phyloP scores from a whole-genome alignment of 1,139 yeast species.

The Debaryomyces coudertii region DNA sequence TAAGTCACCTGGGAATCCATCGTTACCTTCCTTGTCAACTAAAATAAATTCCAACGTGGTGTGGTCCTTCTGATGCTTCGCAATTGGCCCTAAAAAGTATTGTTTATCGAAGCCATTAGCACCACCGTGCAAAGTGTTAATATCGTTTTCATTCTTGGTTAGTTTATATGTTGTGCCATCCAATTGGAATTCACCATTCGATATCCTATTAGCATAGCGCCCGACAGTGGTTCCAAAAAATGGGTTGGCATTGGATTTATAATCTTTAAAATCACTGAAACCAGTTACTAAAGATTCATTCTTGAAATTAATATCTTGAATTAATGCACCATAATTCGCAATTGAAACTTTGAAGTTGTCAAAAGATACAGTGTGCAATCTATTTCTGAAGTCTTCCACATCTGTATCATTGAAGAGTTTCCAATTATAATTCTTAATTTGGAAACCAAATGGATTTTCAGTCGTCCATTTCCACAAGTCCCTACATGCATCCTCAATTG shows the following conservation, averaged over 20 bases:
- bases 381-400: conserved; percentile 28
- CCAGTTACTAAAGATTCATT: conserved; percentile 39
- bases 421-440: conserved; percentile 42
- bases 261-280: conserved; percentile 40
- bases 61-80: conserved; percentile 32
- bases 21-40: conserved; percentile 49
- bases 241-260: conserved; percentile 43
- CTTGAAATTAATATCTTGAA: conserved; percentile 44
- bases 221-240: conserved; percentile 68
- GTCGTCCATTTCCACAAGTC: conserved; percentile 83
- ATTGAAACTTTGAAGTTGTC: conserved; percentile 44
- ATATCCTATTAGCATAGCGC: conserved; percentile 63
- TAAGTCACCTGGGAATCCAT: conserved; percentile 61
- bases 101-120: conserved; percentile 53
- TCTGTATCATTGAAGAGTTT: conserved; percentile 27
- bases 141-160: conserved; percentile 43
- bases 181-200: conserved; percentile 46
- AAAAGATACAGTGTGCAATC: conserved; percentile 45
- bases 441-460: conserved; percentile 68
- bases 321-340: conserved; percentile 56
- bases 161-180: conserved; percentile 45
- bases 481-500: conserved; percentile 65
- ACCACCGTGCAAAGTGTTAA: conserved; percentile 57
- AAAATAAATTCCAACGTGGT: conserved; percentile 43
- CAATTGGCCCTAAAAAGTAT: conserved; percentile 54